phyloP scores from a whole-genome alignment of 2,329 filamentous ascomycete genomes.

The Pseudogymnoascus sp. region DNA sequence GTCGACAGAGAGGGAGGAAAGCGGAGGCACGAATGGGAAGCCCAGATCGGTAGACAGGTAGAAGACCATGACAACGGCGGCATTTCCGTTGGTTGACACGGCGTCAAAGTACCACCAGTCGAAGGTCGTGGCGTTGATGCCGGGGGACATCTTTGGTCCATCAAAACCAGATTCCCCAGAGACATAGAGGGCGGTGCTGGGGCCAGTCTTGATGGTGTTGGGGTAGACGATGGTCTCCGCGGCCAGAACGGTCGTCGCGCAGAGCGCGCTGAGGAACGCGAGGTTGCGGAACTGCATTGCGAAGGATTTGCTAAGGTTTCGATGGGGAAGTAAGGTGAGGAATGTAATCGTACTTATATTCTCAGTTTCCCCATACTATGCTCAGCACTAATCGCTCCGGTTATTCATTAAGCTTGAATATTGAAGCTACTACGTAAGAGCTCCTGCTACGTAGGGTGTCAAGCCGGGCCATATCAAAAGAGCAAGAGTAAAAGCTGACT shows the following conservation, averaged over 20 bases:
- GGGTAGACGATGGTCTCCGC: neutral
- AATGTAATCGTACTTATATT: neutral
- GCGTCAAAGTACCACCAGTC: conserved; percentile 36
- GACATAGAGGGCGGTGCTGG: neutral
- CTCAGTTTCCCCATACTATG: neutral
- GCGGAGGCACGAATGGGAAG: conserved; percentile 28
- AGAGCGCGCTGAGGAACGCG: neutral
- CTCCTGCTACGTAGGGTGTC: neutral
- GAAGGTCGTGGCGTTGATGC: conserved; percentile 20
- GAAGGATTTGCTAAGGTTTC: neutral
- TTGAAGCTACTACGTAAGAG: neutral
- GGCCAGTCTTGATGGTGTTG: neutral
- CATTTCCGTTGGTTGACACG: conserved; percentile 23
- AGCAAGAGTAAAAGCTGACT: neutral
- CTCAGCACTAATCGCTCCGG: neutral
- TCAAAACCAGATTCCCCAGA: conserved; percentile 12
- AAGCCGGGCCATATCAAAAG: neutral
- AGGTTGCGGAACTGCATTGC: neutral
- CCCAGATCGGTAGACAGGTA: conserved; percentile 25
- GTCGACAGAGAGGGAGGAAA: conserved; percentile 10
- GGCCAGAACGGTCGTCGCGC: neutral
- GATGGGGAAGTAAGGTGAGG: neutral
- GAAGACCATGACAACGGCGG: conserved; percentile 28
- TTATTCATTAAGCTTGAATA: neutral
- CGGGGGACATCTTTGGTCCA: conserved; percentile 16